These are phyloP conservation scores for Talaromyces islandicus DNA, from an alignment of 2,329 filamentous ascomycete genomes.

Conservation along the genomic window DNA sequence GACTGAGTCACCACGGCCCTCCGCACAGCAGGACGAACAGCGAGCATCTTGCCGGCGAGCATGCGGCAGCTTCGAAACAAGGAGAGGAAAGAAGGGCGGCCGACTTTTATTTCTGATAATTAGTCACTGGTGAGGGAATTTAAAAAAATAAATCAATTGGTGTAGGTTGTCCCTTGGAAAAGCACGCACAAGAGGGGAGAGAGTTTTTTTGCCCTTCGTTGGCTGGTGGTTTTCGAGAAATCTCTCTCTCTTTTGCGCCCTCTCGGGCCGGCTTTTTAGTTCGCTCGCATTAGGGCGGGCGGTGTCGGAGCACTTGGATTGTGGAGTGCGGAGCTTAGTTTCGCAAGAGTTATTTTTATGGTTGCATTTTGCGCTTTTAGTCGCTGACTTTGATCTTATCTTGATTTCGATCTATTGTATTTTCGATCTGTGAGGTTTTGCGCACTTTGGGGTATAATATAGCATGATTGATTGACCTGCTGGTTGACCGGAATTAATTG, in stretches of 20 bases:
- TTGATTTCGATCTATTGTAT: not conserved
- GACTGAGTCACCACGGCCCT: conserved; percentile 36
- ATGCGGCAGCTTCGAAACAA: conserved; percentile 32
- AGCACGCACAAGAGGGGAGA: not conserved
- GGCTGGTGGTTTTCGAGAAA: not conserved
- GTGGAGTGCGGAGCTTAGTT: not conserved
- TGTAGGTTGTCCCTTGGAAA: not conserved
- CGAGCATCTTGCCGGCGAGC: conserved; percentile 37
- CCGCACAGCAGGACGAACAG: conserved; percentile 39
- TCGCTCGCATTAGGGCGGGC: not conserved
- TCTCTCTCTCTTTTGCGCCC: not conserved
- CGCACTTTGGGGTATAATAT: not conserved
- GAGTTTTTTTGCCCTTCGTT: not conserved
- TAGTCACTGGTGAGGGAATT: not conserved
- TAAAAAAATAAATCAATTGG: not conserved
- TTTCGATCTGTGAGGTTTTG: not conserved
- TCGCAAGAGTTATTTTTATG: not conserved
- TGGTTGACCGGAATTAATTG: not conserved
- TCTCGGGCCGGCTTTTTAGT: not conserved
- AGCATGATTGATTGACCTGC: not conserved
- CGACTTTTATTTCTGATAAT: not conserved
- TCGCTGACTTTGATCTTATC: not conserved
- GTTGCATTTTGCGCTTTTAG: not conserved
- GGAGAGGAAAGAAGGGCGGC: not conserved
- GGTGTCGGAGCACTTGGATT: not conserved